Percentiles rank a stretch among this genome's conserved stretches.
Evolutionary conservation across 2,329 filamentous ascomycete genomes (phyloP).

Genomic region (Raffaelea arxii): DNA sequence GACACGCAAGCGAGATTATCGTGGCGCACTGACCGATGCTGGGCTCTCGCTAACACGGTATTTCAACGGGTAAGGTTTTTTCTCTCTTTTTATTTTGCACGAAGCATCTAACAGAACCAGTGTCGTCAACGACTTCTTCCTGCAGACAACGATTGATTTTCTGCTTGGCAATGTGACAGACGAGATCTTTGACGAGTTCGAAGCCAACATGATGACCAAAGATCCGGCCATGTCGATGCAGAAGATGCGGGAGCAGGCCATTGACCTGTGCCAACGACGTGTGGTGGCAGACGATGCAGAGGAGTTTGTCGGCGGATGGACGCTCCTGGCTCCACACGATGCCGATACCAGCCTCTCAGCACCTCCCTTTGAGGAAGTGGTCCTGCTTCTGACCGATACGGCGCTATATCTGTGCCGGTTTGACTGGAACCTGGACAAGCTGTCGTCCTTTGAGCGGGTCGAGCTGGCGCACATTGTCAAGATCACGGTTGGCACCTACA

Average conservation of each 20-base stretch:
- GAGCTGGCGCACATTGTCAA: conserved; percentile 62
- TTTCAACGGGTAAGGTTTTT: conserved; percentile 48
- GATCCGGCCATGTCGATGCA: conserved; percentile 83
- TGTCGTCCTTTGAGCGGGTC: conserved; percentile 82
- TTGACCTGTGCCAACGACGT: conserved; percentile 79
- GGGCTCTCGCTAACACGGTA: conserved; percentile 75
- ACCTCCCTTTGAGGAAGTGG: conserved; percentile 75
- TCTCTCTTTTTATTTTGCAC: neutral
- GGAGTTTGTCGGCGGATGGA: conserved; percentile 84
- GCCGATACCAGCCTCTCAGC: conserved; percentile 56
- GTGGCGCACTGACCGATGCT: conserved; percentile 83
- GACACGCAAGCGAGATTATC: conserved; percentile 81
- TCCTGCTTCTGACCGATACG: conserved; percentile 75
- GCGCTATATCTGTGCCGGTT: conserved; percentile 86
- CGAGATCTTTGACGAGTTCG: conserved; percentile 86
- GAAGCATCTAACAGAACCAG: conserved; percentile 39
- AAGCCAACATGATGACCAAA: conserved; percentile 83
- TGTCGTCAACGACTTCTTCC: conserved; percentile 96
- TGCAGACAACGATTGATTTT: conserved; percentile 91
- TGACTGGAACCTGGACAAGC: conserved; percentile 92
- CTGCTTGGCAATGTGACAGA: conserved; percentile 80
- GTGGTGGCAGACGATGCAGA: conserved; percentile 77
- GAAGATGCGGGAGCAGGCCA: conserved; percentile 77
- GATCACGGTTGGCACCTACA: conserved; percentile 76
- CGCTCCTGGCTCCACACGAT: conserved; percentile 64